Conservation (phyloP, 2,329 filamentous ascomycete genomes). For the Parastagonospora nodorum region DNA sequence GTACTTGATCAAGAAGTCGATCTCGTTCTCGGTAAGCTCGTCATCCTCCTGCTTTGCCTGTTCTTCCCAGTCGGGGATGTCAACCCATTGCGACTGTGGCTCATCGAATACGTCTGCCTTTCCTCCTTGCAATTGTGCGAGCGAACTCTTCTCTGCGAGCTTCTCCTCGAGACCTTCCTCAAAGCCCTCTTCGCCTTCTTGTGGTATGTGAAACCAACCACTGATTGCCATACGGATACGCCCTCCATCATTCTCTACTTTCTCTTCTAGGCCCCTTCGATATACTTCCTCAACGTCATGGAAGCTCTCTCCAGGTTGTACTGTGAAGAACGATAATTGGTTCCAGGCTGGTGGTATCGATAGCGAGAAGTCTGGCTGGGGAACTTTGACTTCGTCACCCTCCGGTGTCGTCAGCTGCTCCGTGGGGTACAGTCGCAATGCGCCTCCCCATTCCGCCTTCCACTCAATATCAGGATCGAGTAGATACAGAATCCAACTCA, state of each 20-base stretch:
- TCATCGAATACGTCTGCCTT: slow-evolving; percentile 88
- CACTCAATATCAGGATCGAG: slow-evolving; percentile 90
- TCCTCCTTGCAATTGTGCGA: slow-evolving; percentile 84
- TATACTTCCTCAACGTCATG: slow-evolving; percentile 99
- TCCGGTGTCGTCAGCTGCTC: slow-evolving; percentile 67
- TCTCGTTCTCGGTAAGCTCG: slow-evolving; percentile 75
- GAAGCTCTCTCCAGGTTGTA: slow-evolving; percentile 97
- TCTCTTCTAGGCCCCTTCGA: slow-evolving; percentile 63
- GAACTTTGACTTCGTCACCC: slow-evolving; percentile 78
- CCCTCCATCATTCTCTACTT: slow-evolving; percentile 70
- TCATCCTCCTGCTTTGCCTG: slow-evolving; percentile 53
- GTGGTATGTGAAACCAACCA: slow-evolving; percentile 98
- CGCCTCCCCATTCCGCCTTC: slow-evolving; percentile 91
- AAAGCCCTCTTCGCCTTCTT: slow-evolving; percentile 90
- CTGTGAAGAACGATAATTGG: slow-evolving; percentile 96
- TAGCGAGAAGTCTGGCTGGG: slow-evolving; percentile 76
- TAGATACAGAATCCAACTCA: slow-evolving; percentile 97
- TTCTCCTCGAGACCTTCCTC: slow-evolving; percentile 86
- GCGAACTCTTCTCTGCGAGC: slow-evolving; percentile 84
- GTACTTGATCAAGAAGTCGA: slow-evolving; percentile 89
- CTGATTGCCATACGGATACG: slow-evolving; percentile 96
- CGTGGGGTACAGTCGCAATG: slow-evolving; percentile 82
- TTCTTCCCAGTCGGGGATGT: slow-evolving; percentile 41
- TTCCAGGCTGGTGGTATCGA: slow-evolving; percentile 95
- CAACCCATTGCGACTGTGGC: slow-evolving; percentile 67